phyloP scores from a whole-genome alignment of 306 rosid genomes.

The Casuarina equisetifolia region DNA sequence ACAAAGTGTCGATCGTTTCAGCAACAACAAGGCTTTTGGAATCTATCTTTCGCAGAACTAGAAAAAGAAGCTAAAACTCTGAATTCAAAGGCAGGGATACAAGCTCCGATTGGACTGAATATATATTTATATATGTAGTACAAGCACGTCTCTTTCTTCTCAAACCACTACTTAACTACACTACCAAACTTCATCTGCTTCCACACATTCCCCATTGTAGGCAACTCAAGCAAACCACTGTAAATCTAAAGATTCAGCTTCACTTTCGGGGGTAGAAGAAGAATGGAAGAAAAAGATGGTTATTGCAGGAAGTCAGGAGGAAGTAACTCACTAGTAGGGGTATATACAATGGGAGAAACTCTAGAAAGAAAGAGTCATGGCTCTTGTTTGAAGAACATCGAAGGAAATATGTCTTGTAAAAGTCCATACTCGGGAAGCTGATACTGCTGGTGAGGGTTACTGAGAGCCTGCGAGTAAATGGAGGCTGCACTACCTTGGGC shows the following conservation, averaged over 20 bases:
- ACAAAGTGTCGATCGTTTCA: neutral
- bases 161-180: neutral
- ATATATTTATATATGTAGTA: neutral
- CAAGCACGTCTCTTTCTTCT: neutral
- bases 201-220: conserved; percentile 13
- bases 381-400: conserved; percentile 66
- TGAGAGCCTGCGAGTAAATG: conserved; percentile 22
- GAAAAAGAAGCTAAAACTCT: too few species aligned
- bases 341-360: conserved; percentile 27
- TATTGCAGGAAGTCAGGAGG: neutral
- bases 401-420: conserved; percentile 72
- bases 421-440: conserved; percentile 54
- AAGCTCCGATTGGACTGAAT: neutral
- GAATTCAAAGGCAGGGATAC: neutral
- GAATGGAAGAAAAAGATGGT: neutral
- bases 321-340: conserved; percentile 1
- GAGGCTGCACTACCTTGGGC: conserved; percentile 18
- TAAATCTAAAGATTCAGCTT: conserved; percentile 1
- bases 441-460: conserved; percentile 27
- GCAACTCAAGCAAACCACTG: neutral
- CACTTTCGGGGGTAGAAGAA: neutral
- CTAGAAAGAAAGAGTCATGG: conserved; percentile 29
- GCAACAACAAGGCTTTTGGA: too few species aligned
- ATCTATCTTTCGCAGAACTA: too few species aligned
- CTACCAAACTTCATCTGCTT: conserved; percentile 8